Evolutionary conservation across 306 rosid genomes (phyloP), one percentile per base, ranked within the genome.

Genomic region (Alnus glutinosa): DNA sequence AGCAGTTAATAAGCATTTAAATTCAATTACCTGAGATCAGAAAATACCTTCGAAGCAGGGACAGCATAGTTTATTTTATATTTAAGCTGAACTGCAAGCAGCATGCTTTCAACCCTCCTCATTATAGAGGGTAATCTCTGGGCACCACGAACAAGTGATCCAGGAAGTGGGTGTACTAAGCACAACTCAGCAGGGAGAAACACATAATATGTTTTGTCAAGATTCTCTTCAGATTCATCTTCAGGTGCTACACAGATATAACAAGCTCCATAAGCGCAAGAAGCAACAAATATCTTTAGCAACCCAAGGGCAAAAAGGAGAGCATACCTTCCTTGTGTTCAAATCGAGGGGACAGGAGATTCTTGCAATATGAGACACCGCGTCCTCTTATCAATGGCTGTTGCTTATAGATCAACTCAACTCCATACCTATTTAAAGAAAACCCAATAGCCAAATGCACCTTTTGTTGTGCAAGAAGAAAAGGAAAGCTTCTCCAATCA

Each of bases 41-140:
- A 67, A 52, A 73, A 74, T 83, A 93, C 99, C 98, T 91, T 93
- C 55, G 78, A 87, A 78, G 96, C 81, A 55, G 86, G 93, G 75
- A 95, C 94, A 32, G 92, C 90, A 85, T 86, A 88, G 71, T 81
- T 78, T 81, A 95, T 95, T 80, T 88, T 81, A 73, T 87, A 88
- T 83, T 82, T 93, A 66, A 95, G 93, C 87, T 95, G 93, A 81
- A 95, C 71, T 0, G 99, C 97, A 69, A 95, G 99, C 55, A 95
- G 90, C 97, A 93, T 93, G 84, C 99, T 95, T 90, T 95, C 99
- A 78, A 95, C 92, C 87, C 99, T 90, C 92, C 96, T 91, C 99
- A 95, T 95, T 86, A 93, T 90, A 54, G 99, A 95, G 54, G 99
- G 99, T 79, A 95, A 83, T 87, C 99, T 90, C 79, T 95, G 99